Percentiles rank a stretch among this genome's conserved stretches.
phyloP scores from a whole-genome alignment of 768 basidiomycete species.

The Hypsizygus marmoreus region DNA sequence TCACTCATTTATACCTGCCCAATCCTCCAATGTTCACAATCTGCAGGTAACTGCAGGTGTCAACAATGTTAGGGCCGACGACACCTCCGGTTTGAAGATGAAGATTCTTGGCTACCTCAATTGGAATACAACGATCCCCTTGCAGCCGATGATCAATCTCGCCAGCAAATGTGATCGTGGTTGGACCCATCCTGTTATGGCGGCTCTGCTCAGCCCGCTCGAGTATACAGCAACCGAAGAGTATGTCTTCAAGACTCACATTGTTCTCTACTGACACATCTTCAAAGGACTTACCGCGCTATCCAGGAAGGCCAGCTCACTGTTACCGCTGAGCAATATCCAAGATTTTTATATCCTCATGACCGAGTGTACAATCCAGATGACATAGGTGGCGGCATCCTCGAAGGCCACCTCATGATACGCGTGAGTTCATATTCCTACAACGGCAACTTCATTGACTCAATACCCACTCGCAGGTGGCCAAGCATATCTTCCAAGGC shows the following conservation, averaged over 20 bases:
- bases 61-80: constrained; percentile 8
- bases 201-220: constrained; percentile 11
- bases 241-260: constrained; percentile 1
- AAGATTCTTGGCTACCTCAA: constrained; percentile 7
- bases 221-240: not conserved
- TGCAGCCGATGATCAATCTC: not conserved
- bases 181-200: constrained; percentile 11
- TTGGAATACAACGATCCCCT: not conserved
- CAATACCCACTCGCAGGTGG: constrained; percentile 8
- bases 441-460: not conserved
- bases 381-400: not conserved
- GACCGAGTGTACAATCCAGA: constrained; percentile 2
- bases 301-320: not conserved
- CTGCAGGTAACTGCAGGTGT: constrained; percentile 2
- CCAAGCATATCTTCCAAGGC: constrained; percentile 19
- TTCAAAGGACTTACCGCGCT: constrained; percentile 5
- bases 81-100: constrained; percentile 8
- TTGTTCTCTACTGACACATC: not conserved
- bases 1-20: not conserved
- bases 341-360: constrained; percentile 14
- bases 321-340: constrained; percentile 7
- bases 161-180: constrained; percentile 12
- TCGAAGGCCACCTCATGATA: constrained; percentile 5
- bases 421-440: not conserved
- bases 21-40: not conserved